Percentiles rank a stretch among this genome's conserved stretches.
These are phyloP conservation scores for Beauveria sp. DNA, from an alignment of 2,329 filamentous ascomycete species.

Conservation along the genomic window DNA sequence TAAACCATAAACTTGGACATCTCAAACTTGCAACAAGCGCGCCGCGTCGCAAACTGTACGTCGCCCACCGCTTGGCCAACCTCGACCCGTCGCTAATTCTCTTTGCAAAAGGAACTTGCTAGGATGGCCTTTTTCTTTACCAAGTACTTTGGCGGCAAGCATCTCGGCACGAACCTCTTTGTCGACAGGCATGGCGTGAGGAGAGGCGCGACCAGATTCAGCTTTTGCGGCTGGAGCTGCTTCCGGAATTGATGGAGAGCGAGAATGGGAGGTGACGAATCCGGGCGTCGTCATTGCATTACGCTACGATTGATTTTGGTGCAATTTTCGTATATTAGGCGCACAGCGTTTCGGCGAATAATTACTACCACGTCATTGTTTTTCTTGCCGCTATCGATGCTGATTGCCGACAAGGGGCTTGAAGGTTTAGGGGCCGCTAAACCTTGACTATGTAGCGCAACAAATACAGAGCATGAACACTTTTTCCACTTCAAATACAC, in stretches of 20 bases:
- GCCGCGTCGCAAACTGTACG: not conserved
- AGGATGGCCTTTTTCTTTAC: conserved; percentile 41
- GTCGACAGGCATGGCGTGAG: conserved; percentile 39
- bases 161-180: conserved; percentile 42
- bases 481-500: too few species aligned
- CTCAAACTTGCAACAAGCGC: not conserved
- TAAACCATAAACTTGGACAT: not conserved
- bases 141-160: conserved; percentile 39
- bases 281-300: not conserved
- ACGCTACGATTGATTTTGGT: not conserved
- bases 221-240: conserved; percentile 43
- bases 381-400: too few species aligned
- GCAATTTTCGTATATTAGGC: not conserved
- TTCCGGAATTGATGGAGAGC: conserved; percentile 30
- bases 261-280: not conserved
- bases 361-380: too few species aligned
- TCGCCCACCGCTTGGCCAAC: too few species aligned
- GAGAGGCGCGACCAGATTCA: conserved; percentile 44
- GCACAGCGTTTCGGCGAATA: too few species aligned
- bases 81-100: not conserved
- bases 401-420: too few species aligned
- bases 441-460: too few species aligned
- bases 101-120: not conserved
- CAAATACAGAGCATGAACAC: too few species aligned
- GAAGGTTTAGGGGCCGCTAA: too few species aligned